These are phyloP conservation scores for Triadica sebifera DNA, from an alignment of 345 rosid species.

Conservation along the genomic window DNA sequence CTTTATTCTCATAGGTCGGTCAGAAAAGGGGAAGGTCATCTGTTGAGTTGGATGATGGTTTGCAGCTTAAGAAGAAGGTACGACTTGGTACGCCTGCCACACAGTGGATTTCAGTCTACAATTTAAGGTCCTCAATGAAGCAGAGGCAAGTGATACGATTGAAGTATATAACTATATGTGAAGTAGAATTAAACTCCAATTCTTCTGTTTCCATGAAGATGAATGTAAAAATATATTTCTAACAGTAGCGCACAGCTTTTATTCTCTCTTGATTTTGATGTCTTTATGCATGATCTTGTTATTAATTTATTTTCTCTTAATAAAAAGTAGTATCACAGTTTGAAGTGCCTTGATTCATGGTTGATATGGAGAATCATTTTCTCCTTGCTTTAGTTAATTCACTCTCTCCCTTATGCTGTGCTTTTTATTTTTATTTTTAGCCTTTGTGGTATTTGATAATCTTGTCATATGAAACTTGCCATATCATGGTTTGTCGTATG, in stretches of 20 bases:
- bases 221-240: background rate
- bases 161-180: background rate
- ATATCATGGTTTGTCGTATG: no score
- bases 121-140: constrained; percentile 20
- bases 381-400: background rate
- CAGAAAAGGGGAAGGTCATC: constrained; percentile 22
- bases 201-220: background rate
- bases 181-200: background rate
- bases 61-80: constrained; percentile 16
- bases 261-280: background rate
- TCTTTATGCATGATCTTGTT: background rate
- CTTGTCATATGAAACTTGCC: no score
- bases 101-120: background rate
- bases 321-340: background rate
- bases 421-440: background rate
- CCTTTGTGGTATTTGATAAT: background rate
- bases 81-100: background rate
- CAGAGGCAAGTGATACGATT: constrained; percentile 10
- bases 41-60: constrained; percentile 15
- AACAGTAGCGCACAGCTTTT: background rate
- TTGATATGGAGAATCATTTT: background rate
- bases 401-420: no score
- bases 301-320: background rate
- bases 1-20: constrained; percentile 7
- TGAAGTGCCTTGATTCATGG: background rate